Percentiles rank a stretch among this genome's conserved stretches.
Evolutionary conservation across 345 rosid genomes (phyloP).

Genomic region (Eucalyptus grandis): DNA sequence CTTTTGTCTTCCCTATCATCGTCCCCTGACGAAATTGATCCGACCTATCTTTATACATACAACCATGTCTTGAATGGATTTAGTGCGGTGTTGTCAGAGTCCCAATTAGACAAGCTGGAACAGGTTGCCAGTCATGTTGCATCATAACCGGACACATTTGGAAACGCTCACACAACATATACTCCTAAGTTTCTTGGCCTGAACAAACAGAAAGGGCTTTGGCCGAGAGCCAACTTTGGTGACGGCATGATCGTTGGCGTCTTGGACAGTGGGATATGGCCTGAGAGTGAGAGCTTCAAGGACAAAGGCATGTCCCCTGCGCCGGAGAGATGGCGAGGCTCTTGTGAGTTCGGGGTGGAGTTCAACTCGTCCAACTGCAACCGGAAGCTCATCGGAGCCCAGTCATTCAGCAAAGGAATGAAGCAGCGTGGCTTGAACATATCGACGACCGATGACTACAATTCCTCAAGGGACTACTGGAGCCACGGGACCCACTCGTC

Average conservation of each 20-base stretch:
- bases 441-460: conserved; percentile 17
- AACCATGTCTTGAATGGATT: too few relatives aligned
- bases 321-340: conserved; percentile 29
- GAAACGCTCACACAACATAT: too few relatives aligned
- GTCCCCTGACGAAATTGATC: too few relatives aligned
- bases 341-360: conserved; percentile 19
- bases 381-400: conserved; percentile 30
- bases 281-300: conserved; percentile 29
- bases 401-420: conserved; percentile 33
- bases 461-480: conserved; percentile 32
- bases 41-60: too few relatives aligned
- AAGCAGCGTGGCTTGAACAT: conserved; percentile 9
- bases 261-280: conserved; percentile 33
- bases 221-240: too few relatives aligned
- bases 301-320: conserved; percentile 23
- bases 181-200: too few relatives aligned
- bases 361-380: conserved; percentile 30
- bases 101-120: too few relatives aligned
- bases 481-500: conserved; percentile 42
- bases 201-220: too few relatives aligned
- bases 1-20: rapidly evolving
- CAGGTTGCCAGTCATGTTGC: too few relatives aligned
- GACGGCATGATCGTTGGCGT: too few relatives aligned
- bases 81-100: too few relatives aligned
- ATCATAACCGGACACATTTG: too few relatives aligned